A percentile compares a stretch with the other conserved stretches of the same genome.
These are phyloP conservation scores for Penicillium riverlandense DNA, from an alignment of 495 filamentous ascomycete genomes.

Conservation along the genomic window DNA sequence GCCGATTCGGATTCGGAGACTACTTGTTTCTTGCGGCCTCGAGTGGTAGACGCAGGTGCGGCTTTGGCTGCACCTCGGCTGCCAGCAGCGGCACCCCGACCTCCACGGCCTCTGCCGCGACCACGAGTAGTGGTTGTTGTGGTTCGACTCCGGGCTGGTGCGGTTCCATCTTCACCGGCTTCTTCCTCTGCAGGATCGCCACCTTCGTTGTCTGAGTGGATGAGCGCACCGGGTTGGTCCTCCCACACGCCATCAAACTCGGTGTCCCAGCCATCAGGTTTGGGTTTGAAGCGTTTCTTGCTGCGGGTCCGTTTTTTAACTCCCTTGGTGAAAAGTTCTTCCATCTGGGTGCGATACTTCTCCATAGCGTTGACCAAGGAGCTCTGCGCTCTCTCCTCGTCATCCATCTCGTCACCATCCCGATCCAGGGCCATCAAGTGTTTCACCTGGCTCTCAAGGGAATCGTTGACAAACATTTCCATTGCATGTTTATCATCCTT, in stretches of 20 bases:
- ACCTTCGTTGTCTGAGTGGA: slow-evolving; percentile 48
- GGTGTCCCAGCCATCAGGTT: slow-evolving; percentile 76
- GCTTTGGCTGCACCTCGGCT: slow-evolving; percentile 30
- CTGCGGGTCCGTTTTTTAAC: slow-evolving; percentile 51
- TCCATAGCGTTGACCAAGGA: slow-evolving; percentile 64
- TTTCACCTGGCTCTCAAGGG: slow-evolving; percentile 67
- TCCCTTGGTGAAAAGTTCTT: slow-evolving; percentile 64
- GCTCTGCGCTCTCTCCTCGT: slow-evolving; percentile 52
- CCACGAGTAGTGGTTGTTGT: slow-evolving; percentile 35
- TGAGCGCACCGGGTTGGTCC: slow-evolving; percentile 66
- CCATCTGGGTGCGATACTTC: slow-evolving; percentile 58
- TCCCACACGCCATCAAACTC: slow-evolving; percentile 83
- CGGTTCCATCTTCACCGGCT: slow-evolving; percentile 35
- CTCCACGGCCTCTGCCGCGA: slow-evolving; percentile 43
- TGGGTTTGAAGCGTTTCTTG: slow-evolving; percentile 61
- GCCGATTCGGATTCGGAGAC: slow-evolving; percentile 53
- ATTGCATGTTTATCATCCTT: slow-evolving; percentile 94
- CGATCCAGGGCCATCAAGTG: slow-evolving; percentile 60
- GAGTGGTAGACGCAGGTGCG: slow-evolving; percentile 33
- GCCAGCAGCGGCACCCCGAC: slow-evolving; percentile 33
- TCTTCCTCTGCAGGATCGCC: slow-evolving; percentile 38
- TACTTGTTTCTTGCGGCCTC: slow-evolving; percentile 35
- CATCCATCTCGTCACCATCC: slow-evolving; percentile 57
- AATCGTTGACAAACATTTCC: slow-evolving; percentile 80
- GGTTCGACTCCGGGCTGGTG: slow-evolving; percentile 11